phyloP scores from a whole-genome alignment of 441 rosid genomes.

The Adansonia rubrostipa region DNA sequence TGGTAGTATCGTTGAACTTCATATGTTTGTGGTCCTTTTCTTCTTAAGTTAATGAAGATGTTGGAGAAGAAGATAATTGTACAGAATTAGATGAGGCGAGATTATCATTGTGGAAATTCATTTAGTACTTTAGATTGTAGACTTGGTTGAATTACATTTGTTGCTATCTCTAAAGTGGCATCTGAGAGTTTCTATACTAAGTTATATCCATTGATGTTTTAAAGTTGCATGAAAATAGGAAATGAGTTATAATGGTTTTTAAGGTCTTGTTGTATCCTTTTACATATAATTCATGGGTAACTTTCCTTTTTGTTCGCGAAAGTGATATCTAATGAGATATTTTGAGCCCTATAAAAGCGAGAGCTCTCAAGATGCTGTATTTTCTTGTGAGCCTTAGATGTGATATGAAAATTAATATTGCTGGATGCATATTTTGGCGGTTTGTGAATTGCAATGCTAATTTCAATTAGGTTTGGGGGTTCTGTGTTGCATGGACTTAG shows the following conservation, averaged over 20 bases:
- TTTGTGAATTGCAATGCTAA: background rate
- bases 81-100: slow-evolving; percentile 11
- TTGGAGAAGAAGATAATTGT: slow-evolving; percentile 3
- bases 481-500: background rate
- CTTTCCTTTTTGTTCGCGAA: background rate
- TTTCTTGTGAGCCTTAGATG: slow-evolving; percentile 8
- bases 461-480: background rate
- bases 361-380: background rate
- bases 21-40: background rate
- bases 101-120: background rate
- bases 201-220: background rate
- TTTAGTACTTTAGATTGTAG: background rate
- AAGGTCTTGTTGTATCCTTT: slow-evolving; percentile 7
- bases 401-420: slow-evolving; percentile 6
- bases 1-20: slow-evolving; percentile 26
- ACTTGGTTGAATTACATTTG: background rate
- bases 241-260: background rate
- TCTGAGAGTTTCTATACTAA: background rate
- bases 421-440: background rate
- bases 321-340: background rate
- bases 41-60: background rate
- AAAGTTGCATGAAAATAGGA: background rate
- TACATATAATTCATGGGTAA: background rate
- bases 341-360: background rate
- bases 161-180: background rate